A percentile compares a stretch with the other conserved stretches of the same genome.
phyloP scores from a whole-genome alignment of 2,329 filamentous ascomycete species.

The Aureobasidium sp. region DNA sequence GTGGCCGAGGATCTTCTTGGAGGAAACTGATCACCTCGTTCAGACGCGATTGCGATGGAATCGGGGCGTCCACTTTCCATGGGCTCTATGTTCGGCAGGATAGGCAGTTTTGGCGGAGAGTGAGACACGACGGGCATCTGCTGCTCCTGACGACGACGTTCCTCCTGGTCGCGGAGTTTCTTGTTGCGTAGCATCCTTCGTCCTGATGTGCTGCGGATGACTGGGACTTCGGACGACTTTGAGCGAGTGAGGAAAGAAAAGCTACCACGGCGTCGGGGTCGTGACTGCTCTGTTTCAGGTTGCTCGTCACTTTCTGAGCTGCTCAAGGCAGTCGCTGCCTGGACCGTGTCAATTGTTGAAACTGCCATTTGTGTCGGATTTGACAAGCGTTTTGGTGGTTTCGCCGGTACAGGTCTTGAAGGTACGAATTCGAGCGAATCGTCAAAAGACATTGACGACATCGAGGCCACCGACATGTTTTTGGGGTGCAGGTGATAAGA shows the following conservation, averaged over 20 bases:
- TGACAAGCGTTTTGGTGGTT: conserved; percentile 2
- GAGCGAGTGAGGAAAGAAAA: conserved; percentile 18
- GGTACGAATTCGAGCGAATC: neutral
- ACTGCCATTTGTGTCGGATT: neutral
- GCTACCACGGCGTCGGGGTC: conserved; percentile 13
- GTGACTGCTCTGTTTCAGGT: neutral
- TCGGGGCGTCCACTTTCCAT: conserved; percentile 62
- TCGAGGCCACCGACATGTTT: conserved; percentile 7
- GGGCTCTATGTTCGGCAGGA: conserved; percentile 45
- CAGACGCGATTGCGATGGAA: conserved; percentile 53
- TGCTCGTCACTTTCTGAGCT: conserved; percentile 10
- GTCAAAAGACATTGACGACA: conserved; percentile 8
- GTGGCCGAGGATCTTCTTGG: conserved; percentile 21
- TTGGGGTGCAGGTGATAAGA: neutral
- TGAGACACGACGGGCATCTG: conserved; percentile 46
- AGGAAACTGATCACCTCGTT: conserved; percentile 33
- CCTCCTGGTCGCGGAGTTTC: conserved; percentile 42
- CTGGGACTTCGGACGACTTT: conserved; percentile 17
- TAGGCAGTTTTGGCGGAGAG: conserved; percentile 53
- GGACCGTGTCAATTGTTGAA: neutral
- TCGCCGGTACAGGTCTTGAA: conserved; percentile 1
- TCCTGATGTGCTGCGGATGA: conserved; percentile 12
- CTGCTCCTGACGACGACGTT: conserved; percentile 49
- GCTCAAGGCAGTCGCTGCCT: conserved; percentile 7
- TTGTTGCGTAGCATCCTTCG: conserved; percentile 27